Base-by-base conservation (phyloP, 2,329 filamentous ascomycete species). In the Teratosphaeriaceae sp. region DNA sequence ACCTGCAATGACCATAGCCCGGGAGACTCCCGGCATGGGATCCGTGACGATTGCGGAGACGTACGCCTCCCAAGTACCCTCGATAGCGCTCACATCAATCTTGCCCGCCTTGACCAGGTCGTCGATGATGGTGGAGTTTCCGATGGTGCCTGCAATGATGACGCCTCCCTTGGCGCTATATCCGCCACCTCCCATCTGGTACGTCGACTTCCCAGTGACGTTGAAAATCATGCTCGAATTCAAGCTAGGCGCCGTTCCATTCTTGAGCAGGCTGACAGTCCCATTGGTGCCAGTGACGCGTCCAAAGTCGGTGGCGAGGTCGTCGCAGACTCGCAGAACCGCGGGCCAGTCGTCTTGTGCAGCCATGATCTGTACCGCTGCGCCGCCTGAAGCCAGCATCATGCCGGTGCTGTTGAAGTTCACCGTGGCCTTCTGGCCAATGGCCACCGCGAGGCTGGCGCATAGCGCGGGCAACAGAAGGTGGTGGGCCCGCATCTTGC, bases 51-150 rank as follows among this genome's bases (percentile, higher is more conserved):
- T 55, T 31, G 73, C 66, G 30, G 75, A 81, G 18, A 74, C 67
- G 55, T 83, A 87, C 0, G 81, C 74, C 57, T 88, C 84, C 84
- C 83, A 88, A 49, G 80, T 70, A 1, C 79, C 81, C 40, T 75
- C 57, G 21, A 83, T 74, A 0, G 65, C 63, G 2, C 70, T 71
- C 1, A 78, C 71, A 45, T 85, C 73, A 15, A 87, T 62, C 50
- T 78, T 75, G 1, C 73, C 72, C 2, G 67, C 67, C 1, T 68
- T 56, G 18, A 83, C 64, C 37, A 87, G 66, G 5, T 63, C 59
- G 53, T 82, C 76, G 41, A 87, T 79, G 26, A 82, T 56, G 9
- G 69, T 65, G 0, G 81, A 85, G 49, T 78, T 75, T 4, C 79
- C 80, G 36, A 87, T 69, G 0, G 82, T 86, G 3, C 83, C 83